Evolutionary conservation across 495 filamentous ascomycete species (phyloP).

Genomic region (Aspergillus egyptiacus): DNA sequence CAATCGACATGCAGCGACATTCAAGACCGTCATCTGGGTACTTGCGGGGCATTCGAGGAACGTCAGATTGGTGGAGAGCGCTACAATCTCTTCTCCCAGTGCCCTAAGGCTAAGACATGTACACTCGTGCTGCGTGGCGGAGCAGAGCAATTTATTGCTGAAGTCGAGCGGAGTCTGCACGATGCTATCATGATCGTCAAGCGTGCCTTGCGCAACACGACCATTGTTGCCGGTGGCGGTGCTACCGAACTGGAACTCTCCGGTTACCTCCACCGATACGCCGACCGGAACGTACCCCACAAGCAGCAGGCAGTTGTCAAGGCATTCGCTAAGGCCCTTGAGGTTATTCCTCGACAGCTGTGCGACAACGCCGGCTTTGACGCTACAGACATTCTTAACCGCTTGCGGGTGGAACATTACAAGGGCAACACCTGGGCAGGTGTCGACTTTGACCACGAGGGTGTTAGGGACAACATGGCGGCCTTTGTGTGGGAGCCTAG

Average conservation of each 20-base stretch:
- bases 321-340: conserved; percentile 92
- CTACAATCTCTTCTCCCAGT: conserved; percentile 97
- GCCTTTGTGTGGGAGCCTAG: conserved; percentile 96
- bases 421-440: conserved; percentile 90
- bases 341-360: conserved; percentile 92
- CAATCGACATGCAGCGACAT: conserved; percentile 98
- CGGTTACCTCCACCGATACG: conserved; percentile 82
- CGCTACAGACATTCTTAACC: conserved; percentile 93
- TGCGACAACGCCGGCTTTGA: conserved; percentile 99
- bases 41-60: conserved; percentile 88
- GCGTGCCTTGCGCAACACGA: conserved; percentile 86
- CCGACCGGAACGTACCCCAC: conserved; percentile 83
- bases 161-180: conserved; percentile 93
- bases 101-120: conserved; percentile 91
- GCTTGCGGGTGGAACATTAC: conserved; percentile 87
- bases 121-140: conserved; percentile 92
- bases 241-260: conserved; percentile 96
- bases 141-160: conserved; percentile 97
- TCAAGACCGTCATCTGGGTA: conserved; percentile 79
- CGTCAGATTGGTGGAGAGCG: conserved; percentile 95
- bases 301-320: conserved; percentile 98
- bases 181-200: conserved; percentile 99
- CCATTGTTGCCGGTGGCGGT: conserved; percentile 91
- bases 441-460: conserved; percentile 90
- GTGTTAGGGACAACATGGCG: conserved; percentile 85